These are phyloP conservation scores for Acorus gramineus DNA, from an alignment of 106 monocot genomes.

Conservation along the genomic window DNA sequence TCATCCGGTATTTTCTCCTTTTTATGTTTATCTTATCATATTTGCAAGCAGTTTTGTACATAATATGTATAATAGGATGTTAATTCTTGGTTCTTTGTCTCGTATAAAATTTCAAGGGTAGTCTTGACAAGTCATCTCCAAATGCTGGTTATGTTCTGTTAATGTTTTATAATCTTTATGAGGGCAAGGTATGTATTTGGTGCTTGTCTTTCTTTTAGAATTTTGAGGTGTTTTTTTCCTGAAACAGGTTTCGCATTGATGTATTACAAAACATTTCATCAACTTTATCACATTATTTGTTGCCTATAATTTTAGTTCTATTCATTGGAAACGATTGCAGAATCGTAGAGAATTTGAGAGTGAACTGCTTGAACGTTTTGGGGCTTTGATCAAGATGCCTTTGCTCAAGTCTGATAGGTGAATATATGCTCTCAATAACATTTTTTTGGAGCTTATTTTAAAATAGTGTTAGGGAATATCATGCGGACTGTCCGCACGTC, in stretches of 20 bases:
- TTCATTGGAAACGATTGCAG: constrained; percentile 24
- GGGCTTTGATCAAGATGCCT: constrained; percentile 87
- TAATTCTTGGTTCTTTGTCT: neutral
- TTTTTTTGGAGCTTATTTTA: neutral
- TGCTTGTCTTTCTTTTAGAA: too few relatives aligned
- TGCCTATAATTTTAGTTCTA: too few relatives aligned
- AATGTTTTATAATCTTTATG: constrained; percentile 94
- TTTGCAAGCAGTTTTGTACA: too few relatives aligned
- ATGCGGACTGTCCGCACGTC: too few relatives aligned
- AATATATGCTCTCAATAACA: neutral
- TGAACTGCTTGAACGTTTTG: constrained; percentile 78
- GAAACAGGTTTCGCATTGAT: too few relatives aligned
- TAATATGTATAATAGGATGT: too few relatives aligned
- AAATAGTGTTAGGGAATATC: too few relatives aligned
- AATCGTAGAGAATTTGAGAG: constrained; percentile 78
- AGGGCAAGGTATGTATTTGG: constrained; percentile 69
- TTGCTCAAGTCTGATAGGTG: constrained; percentile 85
- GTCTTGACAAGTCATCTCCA: constrained; percentile 78
- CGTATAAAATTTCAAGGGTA: constrained; percentile 40
- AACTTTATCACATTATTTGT: too few relatives aligned
- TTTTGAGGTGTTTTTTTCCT: too few relatives aligned
- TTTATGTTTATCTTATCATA: neutral
- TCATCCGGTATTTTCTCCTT: constrained; percentile 59
- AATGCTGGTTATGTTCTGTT: constrained; percentile 95
- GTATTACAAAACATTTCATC: too few relatives aligned